Conservation (phyloP, 306 rosid genomes). For the Dalbergia cochinchinensis region DNA sequence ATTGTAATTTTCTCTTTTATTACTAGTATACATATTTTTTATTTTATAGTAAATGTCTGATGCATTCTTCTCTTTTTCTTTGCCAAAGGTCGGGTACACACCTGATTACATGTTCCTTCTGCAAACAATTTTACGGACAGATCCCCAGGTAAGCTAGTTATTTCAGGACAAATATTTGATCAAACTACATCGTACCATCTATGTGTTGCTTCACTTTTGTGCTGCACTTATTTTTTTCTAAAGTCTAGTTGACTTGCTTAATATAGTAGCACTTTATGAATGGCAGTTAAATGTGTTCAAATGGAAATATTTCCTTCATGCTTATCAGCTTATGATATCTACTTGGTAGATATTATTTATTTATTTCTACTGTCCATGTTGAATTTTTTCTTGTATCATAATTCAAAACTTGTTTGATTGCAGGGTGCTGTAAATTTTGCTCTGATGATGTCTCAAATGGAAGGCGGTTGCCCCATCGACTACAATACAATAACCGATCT, state of each 20-base stretch:
- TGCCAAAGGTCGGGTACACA: slow-evolving; percentile 72
- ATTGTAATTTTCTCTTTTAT: slow-evolving; percentile 4
- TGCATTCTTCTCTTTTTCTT: slow-evolving; percentile 11
- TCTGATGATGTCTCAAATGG: slow-evolving; percentile 93
- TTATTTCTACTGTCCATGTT: no score
- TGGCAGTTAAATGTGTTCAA: background rate
- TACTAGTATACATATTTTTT: slow-evolving; percentile 7
- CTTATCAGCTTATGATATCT: slow-evolving; percentile 4
- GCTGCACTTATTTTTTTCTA: slow-evolving; percentile 6
- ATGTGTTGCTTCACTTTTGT: background rate
- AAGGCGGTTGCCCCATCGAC: slow-evolving; percentile 86
- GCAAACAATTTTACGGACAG: slow-evolving; percentile 83
- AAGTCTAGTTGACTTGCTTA: background rate
- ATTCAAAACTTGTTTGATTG: slow-evolving; percentile 33
- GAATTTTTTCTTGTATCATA: background rate
- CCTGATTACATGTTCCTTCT: slow-evolving; percentile 82
- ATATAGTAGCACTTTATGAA: slow-evolving; percentile 11
- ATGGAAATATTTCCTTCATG: background rate
- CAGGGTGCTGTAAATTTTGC: slow-evolving; percentile 93
- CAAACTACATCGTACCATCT: background rate
- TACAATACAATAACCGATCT: slow-evolving; percentile 87
- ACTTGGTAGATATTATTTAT: no score
- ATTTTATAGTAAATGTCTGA: background rate
- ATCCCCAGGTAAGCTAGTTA: slow-evolving; percentile 65
- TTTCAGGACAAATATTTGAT: slow-evolving; percentile 11